A percentile compares a stretch with the other conserved stretches of the same genome.
These are phyloP conservation scores for Didymellaceae sp. DNA, from an alignment of 2,329 filamentous ascomycete genomes.

Conservation along the genomic window DNA sequence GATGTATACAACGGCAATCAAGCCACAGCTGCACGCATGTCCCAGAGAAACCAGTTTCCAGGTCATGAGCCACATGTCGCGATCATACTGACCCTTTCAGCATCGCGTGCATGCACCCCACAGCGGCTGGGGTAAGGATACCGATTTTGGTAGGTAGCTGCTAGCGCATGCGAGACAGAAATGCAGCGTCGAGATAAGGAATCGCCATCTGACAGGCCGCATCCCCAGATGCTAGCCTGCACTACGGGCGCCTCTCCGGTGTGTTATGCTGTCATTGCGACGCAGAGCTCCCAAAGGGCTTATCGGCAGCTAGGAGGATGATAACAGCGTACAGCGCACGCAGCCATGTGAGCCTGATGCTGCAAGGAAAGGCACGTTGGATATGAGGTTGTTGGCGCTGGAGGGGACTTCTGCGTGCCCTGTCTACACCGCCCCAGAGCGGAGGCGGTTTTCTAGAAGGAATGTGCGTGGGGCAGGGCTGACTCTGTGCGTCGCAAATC, in stretches of 20 bases:
- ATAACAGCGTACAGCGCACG: not conserved
- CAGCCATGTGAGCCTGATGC: not conserved
- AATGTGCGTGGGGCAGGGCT: slow-evolving; percentile 21
- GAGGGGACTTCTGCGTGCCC: not conserved
- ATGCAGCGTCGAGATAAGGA: slow-evolving; percentile 35
- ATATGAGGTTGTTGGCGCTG: not conserved
- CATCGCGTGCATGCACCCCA: slow-evolving; percentile 27
- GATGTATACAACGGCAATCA: not conserved
- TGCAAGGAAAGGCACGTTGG: not conserved
- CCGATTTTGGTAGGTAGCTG: too few relatives aligned
- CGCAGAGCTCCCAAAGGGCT: not conserved
- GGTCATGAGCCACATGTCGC: slow-evolving; percentile 9
- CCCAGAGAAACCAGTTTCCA: slow-evolving; percentile 1
- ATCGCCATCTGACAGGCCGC: slow-evolving; percentile 33
- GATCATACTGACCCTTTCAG: not conserved
- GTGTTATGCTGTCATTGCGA: slow-evolving; percentile 17
- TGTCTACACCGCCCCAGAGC: slow-evolving; percentile 10
- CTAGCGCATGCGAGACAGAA: slow-evolving; percentile 17
- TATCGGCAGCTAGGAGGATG: not conserved
- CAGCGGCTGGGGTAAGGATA: slow-evolving; percentile 19
- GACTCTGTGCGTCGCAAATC: slow-evolving; percentile 13
- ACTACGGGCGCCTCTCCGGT: slow-evolving; percentile 10
- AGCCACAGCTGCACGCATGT: slow-evolving; percentile 7
- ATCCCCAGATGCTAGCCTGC: slow-evolving; percentile 3
- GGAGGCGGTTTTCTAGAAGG: slow-evolving; percentile 11